A percentile compares a stretch with the other conserved stretches of the same genome.
Conservation (phyloP, 2,329 filamentous ascomycete genomes). For the Graphiopsis chlorocephala region DNA sequence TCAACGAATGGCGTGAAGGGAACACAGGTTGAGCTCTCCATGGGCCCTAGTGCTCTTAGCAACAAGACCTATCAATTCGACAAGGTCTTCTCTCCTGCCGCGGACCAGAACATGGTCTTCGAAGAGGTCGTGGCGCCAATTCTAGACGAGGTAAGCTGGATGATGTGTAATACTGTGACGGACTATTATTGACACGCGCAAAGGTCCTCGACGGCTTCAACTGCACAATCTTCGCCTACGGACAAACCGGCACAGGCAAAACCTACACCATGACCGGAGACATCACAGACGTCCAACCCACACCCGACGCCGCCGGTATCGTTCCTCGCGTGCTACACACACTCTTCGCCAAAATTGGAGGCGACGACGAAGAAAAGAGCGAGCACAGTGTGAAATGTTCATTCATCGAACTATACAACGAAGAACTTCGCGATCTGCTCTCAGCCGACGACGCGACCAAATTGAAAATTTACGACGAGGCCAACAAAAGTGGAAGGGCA, state of each 20-base stretch:
- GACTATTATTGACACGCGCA: conserved; percentile 6
- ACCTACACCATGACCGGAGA: conserved; percentile 99
- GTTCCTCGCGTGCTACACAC: conserved; percentile 87
- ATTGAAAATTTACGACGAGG: conserved; percentile 93
- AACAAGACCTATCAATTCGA: conserved; percentile 98
- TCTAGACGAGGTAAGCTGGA: conserved; percentile 71
- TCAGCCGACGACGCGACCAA: conserved; percentile 78
- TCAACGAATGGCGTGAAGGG: conserved; percentile 85
- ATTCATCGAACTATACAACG: conserved; percentile 98
- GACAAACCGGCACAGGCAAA: conserved; percentile 96
- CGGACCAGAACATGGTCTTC: conserved; percentile 90
- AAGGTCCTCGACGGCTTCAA: conserved; percentile 94
- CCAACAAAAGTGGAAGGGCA: conserved; percentile 76
- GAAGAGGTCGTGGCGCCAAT: conserved; percentile 94
- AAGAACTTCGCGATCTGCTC: conserved; percentile 88
- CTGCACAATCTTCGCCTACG: conserved; percentile 98
- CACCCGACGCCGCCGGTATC: conserved; percentile 90
- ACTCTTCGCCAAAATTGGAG: conserved; percentile 80
- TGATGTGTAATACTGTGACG: background rate
- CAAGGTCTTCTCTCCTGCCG: conserved; percentile 91
- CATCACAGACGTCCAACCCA: conserved; percentile 84
- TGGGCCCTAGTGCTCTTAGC: conserved; percentile 87
- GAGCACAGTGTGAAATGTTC: conserved; percentile 96
- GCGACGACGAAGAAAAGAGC: conserved; percentile 58
- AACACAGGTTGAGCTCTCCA: conserved; percentile 77